Conservation (phyloP, 768 basidiomycete genomes). For the Sarcomyxa edulis region DNA sequence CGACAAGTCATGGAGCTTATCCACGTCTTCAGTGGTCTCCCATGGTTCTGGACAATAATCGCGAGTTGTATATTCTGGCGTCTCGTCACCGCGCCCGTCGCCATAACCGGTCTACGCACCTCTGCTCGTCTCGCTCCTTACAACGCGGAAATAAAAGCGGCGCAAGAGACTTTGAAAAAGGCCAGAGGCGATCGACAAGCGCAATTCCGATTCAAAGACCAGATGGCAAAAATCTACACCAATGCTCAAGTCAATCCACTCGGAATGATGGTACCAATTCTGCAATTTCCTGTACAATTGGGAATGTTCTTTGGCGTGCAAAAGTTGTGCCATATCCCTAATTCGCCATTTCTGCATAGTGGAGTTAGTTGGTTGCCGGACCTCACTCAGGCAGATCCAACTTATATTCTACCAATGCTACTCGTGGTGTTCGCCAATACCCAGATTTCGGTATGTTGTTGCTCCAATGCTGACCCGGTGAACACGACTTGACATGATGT, state of each 20-base stretch:
- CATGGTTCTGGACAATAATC: constrained; percentile 85
- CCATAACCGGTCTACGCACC: constrained; percentile 51
- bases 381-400: constrained; percentile 74
- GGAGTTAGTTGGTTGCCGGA: constrained; percentile 74
- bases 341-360: constrained; percentile 72
- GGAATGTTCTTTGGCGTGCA: constrained; percentile 82
- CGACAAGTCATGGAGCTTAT: constrained; percentile 62
- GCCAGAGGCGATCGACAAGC: constrained; percentile 36
- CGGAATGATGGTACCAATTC: constrained; percentile 43
- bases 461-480: background rate
- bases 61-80: constrained; percentile 60
- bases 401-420: constrained; percentile 62
- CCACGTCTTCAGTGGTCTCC: constrained; percentile 64
- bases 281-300: constrained; percentile 74
- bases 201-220: constrained; percentile 47
- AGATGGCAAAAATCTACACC: constrained; percentile 51
- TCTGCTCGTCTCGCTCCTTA: constrained; percentile 52
- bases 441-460: constrained; percentile 57
- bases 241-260: constrained; percentile 61
- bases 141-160: constrained; percentile 33
- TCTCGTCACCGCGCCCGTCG: constrained; percentile 52
- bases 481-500: too few species aligned
- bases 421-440: constrained; percentile 56
- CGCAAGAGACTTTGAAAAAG: constrained; percentile 23
- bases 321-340: constrained; percentile 62